phyloP scores from a whole-genome alignment of 2,329 filamentous ascomycete species.

The Colletotrichum acutatum region DNA sequence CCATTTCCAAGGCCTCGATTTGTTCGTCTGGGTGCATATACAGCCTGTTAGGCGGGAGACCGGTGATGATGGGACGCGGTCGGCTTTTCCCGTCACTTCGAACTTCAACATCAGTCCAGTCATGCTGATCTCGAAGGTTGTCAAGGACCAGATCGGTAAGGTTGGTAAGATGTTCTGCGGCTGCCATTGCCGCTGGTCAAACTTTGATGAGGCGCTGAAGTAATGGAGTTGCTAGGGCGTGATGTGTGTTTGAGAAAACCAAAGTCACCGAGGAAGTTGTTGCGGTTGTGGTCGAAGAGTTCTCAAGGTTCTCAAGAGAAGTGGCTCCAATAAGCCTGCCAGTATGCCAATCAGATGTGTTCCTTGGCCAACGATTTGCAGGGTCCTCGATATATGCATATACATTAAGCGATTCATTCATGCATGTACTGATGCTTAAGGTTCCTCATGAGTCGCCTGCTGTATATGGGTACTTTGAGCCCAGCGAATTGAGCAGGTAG shows the following conservation, averaged over 20 bases:
- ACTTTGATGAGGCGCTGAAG: background rate
- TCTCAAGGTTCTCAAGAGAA: slow-evolving; percentile 21
- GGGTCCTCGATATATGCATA: background rate
- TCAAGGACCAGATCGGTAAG: slow-evolving; percentile 65
- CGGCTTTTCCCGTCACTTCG: slow-evolving; percentile 55
- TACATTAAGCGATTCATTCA: background rate
- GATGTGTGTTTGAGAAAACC: background rate
- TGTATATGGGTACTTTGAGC: background rate
- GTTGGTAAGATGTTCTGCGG: slow-evolving; percentile 18
- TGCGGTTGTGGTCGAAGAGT: background rate
- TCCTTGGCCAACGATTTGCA: background rate
- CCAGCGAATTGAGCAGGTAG: too few relatives aligned
- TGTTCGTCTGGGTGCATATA: slow-evolving; percentile 89
- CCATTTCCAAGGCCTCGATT: slow-evolving; percentile 74
- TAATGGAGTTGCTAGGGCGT: background rate
- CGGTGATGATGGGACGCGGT: slow-evolving; percentile 74
- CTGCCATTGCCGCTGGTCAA: background rate
- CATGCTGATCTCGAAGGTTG: slow-evolving; percentile 80
- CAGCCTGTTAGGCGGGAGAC: slow-evolving; percentile 76
- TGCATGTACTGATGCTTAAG: background rate
- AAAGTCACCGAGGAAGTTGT: too few relatives aligned
- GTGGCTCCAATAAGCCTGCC: background rate
- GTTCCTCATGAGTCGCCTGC: background rate
- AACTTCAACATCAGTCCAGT: slow-evolving; percentile 73
- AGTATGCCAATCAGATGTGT: background rate